A percentile compares a stretch with the other conserved stretches of the same genome.
phyloP scores from a whole-genome alignment of 345 rosid species.

The Ailanthus altissimus region DNA sequence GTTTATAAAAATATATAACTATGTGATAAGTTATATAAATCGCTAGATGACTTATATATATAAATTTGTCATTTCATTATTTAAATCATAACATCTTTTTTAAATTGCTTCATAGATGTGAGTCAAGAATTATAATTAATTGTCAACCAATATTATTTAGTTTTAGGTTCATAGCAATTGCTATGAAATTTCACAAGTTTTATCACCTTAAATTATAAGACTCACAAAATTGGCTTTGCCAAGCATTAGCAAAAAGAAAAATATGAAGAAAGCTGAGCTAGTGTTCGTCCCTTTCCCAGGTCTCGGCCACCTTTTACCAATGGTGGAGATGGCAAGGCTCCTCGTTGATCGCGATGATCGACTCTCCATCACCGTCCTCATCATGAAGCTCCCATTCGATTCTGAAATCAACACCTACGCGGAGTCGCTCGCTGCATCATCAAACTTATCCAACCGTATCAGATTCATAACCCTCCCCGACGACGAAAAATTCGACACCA shows the following conservation, averaged over 20 bases:
- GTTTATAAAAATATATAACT: no score
- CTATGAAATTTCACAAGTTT: no score
- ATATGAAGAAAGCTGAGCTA: slow-evolving; percentile 32
- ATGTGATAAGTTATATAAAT: no score
- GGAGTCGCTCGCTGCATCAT: slow-evolving; percentile 20
- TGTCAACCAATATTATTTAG: no score
- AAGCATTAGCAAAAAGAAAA: not conserved
- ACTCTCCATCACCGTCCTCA: slow-evolving; percentile 49
- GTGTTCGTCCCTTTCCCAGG: slow-evolving; percentile 53
- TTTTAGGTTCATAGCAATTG: no score
- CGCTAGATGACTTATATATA: no score
- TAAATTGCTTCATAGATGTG: no score
- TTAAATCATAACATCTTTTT: no score
- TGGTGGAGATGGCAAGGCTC: slow-evolving; percentile 44
- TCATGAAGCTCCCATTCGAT: slow-evolving; percentile 26
- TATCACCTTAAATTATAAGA: no score
- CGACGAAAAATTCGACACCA: not conserved
- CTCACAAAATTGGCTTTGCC: no score
- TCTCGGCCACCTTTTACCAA: slow-evolving; percentile 48
- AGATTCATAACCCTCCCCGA: slow-evolving; percentile 39
- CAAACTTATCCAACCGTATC: slow-evolving; percentile 31
- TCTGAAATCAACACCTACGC: not conserved
- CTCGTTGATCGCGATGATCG: slow-evolving; percentile 41
- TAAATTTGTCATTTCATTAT: no score
- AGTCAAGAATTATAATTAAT: no score